Conservation (phyloP, 257 asterid species). For the Solanum chiquidenum region DNA sequence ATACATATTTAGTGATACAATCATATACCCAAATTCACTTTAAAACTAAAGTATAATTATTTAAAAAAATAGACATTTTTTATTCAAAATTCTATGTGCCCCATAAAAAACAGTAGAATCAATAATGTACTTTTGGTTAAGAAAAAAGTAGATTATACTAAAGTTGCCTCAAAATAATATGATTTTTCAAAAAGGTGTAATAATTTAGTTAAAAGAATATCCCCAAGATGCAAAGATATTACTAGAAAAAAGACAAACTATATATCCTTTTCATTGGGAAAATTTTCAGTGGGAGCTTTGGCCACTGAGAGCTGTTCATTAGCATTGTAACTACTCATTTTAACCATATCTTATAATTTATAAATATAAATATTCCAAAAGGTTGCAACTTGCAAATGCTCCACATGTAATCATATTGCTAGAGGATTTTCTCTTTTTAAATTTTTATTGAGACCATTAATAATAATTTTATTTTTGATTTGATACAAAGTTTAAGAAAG, state of each 20-base stretch:
- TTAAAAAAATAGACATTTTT: not conserved
- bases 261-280: not conserved
- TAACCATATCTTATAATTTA: not conserved
- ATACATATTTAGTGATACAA: not conserved
- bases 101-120: not conserved
- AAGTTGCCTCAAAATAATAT: not conserved
- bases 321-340: not conserved
- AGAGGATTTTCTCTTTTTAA: not conserved
- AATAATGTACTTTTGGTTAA: not conserved
- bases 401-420: not conserved
- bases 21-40: not conserved
- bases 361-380: not conserved
- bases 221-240: not conserved
- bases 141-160: not conserved
- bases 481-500: not conserved
- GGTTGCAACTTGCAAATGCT: not conserved
- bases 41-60: too few species aligned
- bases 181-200: not conserved
- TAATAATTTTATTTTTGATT: not conserved
- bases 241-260: not conserved
- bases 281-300: not conserved
- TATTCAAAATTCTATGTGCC: not conserved
- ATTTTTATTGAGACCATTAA: not conserved
- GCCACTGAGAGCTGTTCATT: not conserved
- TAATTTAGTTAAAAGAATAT: not conserved